Evolutionary conservation across 2,329 filamentous ascomycete species (phyloP).

Genomic region (Hypocrella siamensis): DNA sequence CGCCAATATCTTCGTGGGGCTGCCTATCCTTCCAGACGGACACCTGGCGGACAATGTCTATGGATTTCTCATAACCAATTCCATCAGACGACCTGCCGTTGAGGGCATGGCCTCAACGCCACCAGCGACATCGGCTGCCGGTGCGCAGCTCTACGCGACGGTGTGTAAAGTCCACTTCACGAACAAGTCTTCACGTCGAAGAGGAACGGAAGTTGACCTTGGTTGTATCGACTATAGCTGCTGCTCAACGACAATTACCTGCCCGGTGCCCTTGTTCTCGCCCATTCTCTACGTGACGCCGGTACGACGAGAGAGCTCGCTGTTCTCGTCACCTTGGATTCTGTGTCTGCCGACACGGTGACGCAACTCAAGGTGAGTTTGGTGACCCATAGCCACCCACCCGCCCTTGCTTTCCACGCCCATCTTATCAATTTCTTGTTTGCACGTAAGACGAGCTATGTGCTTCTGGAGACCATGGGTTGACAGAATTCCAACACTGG

Average conservation of each 20-base stretch:
- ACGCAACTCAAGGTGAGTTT: slow-evolving; percentile 50
- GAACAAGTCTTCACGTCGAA: background rate
- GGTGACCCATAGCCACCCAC: background rate
- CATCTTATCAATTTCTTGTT: background rate
- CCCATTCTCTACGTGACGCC: slow-evolving; percentile 85
- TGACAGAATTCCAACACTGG: background rate
- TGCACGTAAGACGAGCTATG: background rate
- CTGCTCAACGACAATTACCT: slow-evolving; percentile 85
- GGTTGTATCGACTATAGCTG: slow-evolving; percentile 50
- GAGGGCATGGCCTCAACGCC: slow-evolving; percentile 1
- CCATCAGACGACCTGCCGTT: background rate
- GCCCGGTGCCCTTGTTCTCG: slow-evolving; percentile 83
- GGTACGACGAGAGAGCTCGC: slow-evolving; percentile 76
- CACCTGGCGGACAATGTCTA: background rate
- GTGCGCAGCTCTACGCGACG: slow-evolving; percentile 40
- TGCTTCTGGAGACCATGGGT: background rate
- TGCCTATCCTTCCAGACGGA: too few species aligned
- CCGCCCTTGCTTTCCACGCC: background rate
- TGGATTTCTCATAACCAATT: background rate
- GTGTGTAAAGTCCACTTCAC: slow-evolving; percentile 22
- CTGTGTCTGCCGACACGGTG: slow-evolving; percentile 59
- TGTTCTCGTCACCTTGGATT: slow-evolving; percentile 68
- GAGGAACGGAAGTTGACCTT: slow-evolving; percentile 7
- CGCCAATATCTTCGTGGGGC: too few species aligned
- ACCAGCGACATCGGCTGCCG: slow-evolving; percentile 4